Conservation (phyloP, 305 asterid species). For the Fraxinus nigra region DNA sequence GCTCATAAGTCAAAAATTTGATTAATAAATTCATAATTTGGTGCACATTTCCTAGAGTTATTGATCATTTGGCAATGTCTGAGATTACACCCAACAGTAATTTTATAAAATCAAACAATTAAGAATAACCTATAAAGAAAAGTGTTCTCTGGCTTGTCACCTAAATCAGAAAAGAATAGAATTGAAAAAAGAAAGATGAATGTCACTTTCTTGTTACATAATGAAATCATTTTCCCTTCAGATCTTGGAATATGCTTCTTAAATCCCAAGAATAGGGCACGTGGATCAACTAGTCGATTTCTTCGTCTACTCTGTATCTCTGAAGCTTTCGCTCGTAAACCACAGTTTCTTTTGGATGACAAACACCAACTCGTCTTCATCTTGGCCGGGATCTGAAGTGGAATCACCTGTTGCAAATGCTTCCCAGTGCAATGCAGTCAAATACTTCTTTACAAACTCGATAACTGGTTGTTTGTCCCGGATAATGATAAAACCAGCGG, state of each 20-base stretch:
- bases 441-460: slow-evolving; percentile 72
- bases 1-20: not conserved
- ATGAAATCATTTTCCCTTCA: slow-evolving; percentile 19
- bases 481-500: slow-evolving; percentile 72
- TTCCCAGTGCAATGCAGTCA: slow-evolving; percentile 88
- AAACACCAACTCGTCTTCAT: slow-evolving; percentile 63
- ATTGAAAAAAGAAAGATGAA: slow-evolving; percentile 17
- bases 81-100: not conserved
- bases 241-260: slow-evolving; percentile 38
- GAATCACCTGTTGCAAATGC: slow-evolving; percentile 59
- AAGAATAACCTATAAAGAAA: slow-evolving; percentile 44
- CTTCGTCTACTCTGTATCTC: slow-evolving; percentile 50
- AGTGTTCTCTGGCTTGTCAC: slow-evolving; percentile 31
- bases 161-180: slow-evolving; percentile 25
- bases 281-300: not conserved
- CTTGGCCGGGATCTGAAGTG: slow-evolving; percentile 48
- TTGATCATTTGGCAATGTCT: not conserved
- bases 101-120: slow-evolving; percentile 28
- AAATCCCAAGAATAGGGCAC: slow-evolving; percentile 32
- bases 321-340: slow-evolving; percentile 80
- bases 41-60: not conserved
- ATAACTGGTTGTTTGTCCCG: slow-evolving; percentile 64
- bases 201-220: slow-evolving; percentile 33
- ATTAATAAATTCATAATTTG: not conserved
- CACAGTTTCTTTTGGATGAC: slow-evolving; percentile 75